Percentiles rank a stretch among this genome's conserved stretches.
Evolutionary conservation across 208 protist species (phyloP).

Genomic region (Leptomonas seymouri): DNA sequence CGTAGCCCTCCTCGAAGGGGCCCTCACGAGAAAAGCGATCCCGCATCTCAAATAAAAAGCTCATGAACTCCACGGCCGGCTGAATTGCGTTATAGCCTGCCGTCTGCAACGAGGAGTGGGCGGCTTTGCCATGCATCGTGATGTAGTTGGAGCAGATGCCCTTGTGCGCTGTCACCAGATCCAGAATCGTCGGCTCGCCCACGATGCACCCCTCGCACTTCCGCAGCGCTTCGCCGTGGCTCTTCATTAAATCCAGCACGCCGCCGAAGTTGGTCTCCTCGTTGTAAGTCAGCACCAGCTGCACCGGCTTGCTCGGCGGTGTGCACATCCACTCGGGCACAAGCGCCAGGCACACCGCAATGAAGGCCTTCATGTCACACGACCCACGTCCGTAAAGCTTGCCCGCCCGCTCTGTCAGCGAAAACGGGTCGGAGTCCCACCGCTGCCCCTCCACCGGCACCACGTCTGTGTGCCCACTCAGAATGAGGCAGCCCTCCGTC

Average conservation of each 20-base stretch:
- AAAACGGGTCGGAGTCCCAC: slow-evolving; percentile 72
- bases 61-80: slow-evolving; percentile 36
- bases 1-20: slow-evolving; percentile 43
- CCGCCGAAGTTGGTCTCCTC: slow-evolving; percentile 54
- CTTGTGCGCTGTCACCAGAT: slow-evolving; percentile 60
- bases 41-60: slow-evolving; percentile 40
- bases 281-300: slow-evolving; percentile 62
- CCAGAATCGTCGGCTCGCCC: slow-evolving; percentile 56
- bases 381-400: slow-evolving; percentile 71
- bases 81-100: slow-evolving; percentile 43
- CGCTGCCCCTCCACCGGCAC: slow-evolving; percentile 72
- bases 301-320: slow-evolving; percentile 56
- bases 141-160: slow-evolving; percentile 38
- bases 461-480: slow-evolving; percentile 76
- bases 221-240: slow-evolving; percentile 25
- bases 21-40: slow-evolving; percentile 47
- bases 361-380: slow-evolving; percentile 80
- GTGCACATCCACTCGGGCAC: slow-evolving; percentile 45
- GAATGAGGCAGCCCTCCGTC: slow-evolving; percentile 62
- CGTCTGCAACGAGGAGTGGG: slow-evolving; percentile 58
- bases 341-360: slow-evolving; percentile 57
- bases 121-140: slow-evolving; percentile 46
- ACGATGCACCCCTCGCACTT: slow-evolving; percentile 62
- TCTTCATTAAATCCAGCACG: slow-evolving; percentile 30
- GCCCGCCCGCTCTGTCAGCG: slow-evolving; percentile 56